These are phyloP conservation scores for Wallacemonas sp. DNA, from an alignment of 208 protist species.

Conservation along the genomic window DNA sequence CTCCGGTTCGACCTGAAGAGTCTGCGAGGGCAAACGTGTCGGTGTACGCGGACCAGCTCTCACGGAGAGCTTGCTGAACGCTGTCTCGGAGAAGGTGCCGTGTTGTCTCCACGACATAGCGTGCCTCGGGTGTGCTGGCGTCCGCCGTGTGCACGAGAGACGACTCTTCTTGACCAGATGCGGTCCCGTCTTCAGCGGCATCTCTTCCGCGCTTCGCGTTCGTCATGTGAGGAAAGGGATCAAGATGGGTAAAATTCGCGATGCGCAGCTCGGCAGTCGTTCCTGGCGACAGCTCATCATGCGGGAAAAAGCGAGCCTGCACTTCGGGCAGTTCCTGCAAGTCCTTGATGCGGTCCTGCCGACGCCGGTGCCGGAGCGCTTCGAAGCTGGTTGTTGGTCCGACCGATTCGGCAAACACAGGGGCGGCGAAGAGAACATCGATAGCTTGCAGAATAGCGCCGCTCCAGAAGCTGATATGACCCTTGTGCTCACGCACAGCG, in stretches of 20 bases:
- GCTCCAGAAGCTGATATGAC: constrained; percentile 73
- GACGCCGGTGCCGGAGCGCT: constrained; percentile 31
- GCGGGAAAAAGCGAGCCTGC: constrained; percentile 51
- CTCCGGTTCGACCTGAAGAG: no score
- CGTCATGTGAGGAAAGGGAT: constrained; percentile 50
- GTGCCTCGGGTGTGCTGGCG: constrained; percentile 9
- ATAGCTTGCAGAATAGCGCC: constrained; percentile 76
- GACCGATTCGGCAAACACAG: constrained; percentile 43
- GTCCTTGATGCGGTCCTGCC: constrained; percentile 18
- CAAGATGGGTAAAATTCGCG: constrained; percentile 61
- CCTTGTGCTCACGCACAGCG: constrained; percentile 20
- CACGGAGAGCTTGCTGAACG: constrained; percentile 38
- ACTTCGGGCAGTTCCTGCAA: constrained; percentile 29
- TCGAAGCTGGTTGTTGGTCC: constrained; percentile 45
- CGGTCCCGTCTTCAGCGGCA: background rate
- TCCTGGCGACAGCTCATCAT: constrained; percentile 48
- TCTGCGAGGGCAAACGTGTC: no score
- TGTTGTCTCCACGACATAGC: constrained; percentile 66
- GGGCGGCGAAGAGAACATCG: constrained; percentile 73
- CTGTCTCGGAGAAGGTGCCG: constrained; percentile 46
- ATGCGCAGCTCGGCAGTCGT: constrained; percentile 47
- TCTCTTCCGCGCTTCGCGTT: background rate
- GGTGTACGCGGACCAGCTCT: constrained; percentile 19
- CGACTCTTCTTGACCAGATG: background rate
- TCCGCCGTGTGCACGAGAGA: constrained; percentile 3